A percentile compares a stretch with the other conserved stretches of the same genome.
These are phyloP conservation scores for Stenocarpella maydis DNA, from an alignment of 2,329 filamentous ascomycete species.

Conservation along the genomic window DNA sequence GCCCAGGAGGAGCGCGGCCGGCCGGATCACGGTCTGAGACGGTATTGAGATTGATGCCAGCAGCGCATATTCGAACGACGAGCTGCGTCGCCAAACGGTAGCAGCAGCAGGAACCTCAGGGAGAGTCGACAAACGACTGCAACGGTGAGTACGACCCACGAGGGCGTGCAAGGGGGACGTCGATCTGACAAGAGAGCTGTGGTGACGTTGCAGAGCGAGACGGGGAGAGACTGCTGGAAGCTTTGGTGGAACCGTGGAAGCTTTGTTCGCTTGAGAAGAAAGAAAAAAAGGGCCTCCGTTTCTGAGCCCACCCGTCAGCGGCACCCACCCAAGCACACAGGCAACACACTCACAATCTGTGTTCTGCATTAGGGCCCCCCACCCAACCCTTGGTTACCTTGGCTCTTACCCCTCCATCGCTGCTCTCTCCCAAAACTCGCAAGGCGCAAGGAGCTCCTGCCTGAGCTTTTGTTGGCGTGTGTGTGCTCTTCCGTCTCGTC, in stretches of 20 bases:
- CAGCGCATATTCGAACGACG: neutral
- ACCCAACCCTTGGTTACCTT: constrained; percentile 15
- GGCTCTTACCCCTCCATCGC: constrained; percentile 9
- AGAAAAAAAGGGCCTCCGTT: constrained; percentile 8
- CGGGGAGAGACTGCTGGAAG: neutral
- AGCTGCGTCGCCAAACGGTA: no score
- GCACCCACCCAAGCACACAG: neutral
- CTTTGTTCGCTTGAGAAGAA: neutral
- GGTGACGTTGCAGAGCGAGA: neutral
- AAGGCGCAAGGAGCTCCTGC: constrained; percentile 9
- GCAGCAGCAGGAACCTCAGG: no score
- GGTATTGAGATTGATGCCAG: neutral
- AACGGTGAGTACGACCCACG: no score
- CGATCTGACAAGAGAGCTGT: neutral
- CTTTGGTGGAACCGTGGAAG: neutral
- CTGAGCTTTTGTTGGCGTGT: neutral
- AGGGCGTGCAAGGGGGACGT: no score
- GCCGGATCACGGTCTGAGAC: constrained; percentile 13
- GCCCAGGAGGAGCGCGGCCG: neutral
- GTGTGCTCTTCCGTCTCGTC: neutral
- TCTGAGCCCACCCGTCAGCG: neutral
- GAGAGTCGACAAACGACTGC: neutral
- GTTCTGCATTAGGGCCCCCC: constrained; percentile 27
- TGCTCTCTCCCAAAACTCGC: neutral
- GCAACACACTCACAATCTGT: neutral